phyloP scores from a whole-genome alignment of 805 yeast species.

The Metschnikowia lachancei region DNA sequence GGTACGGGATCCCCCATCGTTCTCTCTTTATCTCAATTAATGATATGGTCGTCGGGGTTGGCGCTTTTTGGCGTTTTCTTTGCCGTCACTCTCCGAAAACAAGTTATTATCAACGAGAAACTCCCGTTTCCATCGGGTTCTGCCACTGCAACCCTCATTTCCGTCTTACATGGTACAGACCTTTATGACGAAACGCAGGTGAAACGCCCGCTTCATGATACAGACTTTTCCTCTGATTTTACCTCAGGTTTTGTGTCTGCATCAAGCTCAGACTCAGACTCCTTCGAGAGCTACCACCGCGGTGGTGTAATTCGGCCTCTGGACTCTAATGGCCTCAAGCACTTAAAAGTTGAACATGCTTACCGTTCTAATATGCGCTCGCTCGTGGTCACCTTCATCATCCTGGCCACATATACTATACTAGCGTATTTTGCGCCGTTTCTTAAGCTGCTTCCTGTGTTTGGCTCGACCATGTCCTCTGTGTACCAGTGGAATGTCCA shows the following conservation, averaged over 20 bases:
- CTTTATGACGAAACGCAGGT: conserved; percentile 36
- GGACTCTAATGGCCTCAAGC: conserved; percentile 16
- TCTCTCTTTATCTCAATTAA: conserved; percentile 49
- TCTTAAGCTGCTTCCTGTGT: conserved; percentile 66
- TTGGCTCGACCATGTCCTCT: conserved; percentile 62
- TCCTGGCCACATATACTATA: conserved; percentile 73
- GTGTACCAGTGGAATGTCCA: conserved; percentile 82
- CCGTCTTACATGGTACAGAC: conserved; percentile 76
- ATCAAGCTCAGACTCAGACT: conserved; percentile 1
- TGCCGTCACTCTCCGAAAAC: conserved; percentile 83
- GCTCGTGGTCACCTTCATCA: conserved; percentile 55
- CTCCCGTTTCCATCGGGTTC: conserved; percentile 92
- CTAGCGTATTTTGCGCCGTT: conserved; percentile 71
- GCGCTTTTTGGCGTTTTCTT: conserved; percentile 95
- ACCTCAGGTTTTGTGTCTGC: neutral
- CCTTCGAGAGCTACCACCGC: conserved; percentile 7
- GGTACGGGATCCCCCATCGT: conserved; percentile 48
- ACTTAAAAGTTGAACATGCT: conserved; percentile 13
- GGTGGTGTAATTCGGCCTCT: conserved; percentile 21
- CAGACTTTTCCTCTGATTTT: neutral
- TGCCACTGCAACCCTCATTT: conserved; percentile 91
- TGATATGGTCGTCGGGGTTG: conserved; percentile 81
- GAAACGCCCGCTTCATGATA: neutral
- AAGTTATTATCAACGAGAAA: conserved; percentile 83
- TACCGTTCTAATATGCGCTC: conserved; percentile 61